Evolutionary conservation across 768 basidiomycete species (phyloP).

Genomic region (Melanogaster broomeanus): DNA sequence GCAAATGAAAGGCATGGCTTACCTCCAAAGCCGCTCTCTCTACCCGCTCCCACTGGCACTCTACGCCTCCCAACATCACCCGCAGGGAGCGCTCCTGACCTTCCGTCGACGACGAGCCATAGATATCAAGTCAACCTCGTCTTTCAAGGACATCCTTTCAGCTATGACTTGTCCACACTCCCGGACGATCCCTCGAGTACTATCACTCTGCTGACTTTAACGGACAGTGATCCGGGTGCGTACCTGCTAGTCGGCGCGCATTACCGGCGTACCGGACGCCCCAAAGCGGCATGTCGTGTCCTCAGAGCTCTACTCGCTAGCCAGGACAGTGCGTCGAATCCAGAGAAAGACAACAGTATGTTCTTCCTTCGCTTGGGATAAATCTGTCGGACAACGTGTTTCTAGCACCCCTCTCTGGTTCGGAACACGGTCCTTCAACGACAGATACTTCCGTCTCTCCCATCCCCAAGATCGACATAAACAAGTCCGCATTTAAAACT

Average conservation of each 20-base stretch:
- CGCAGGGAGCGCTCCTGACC: slow-evolving; percentile 1
- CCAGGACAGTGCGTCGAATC: slow-evolving; percentile 4
- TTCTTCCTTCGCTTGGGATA: slow-evolving; percentile 8
- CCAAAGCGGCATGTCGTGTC: slow-evolving; percentile 29
- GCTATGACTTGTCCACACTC: slow-evolving; percentile 28
- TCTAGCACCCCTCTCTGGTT: slow-evolving; percentile 10
- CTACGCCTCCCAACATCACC: slow-evolving; percentile 14
- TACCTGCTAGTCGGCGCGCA: slow-evolving; percentile 33
- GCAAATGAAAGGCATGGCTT: slow-evolving; percentile 7
- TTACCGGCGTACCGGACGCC: slow-evolving; percentile 35
- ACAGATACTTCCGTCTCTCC: slow-evolving; percentile 8
- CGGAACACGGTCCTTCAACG: slow-evolving; percentile 8
- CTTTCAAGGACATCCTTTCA: slow-evolving; percentile 29
- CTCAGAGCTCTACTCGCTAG: slow-evolving; percentile 26
- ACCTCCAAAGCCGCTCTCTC: slow-evolving; percentile 11
- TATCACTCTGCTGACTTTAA: slow-evolving; percentile 26
- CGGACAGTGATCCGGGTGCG: slow-evolving; percentile 33
- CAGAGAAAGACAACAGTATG: slow-evolving; percentile 25
- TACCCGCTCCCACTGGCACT: slow-evolving; percentile 8
- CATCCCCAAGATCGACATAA: slow-evolving; percentile 7
- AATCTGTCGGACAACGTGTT: slow-evolving; percentile 16
- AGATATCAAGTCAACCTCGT: slow-evolving; percentile 23
- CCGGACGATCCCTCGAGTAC: slow-evolving; percentile 31
- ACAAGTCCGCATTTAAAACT: slow-evolving; percentile 9
- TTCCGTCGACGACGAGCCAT: not conserved